Evolutionary conservation across 306 rosid genomes (phyloP), one percentile per base, ranked within the genome.

Genomic region (Sindora glabra): DNA sequence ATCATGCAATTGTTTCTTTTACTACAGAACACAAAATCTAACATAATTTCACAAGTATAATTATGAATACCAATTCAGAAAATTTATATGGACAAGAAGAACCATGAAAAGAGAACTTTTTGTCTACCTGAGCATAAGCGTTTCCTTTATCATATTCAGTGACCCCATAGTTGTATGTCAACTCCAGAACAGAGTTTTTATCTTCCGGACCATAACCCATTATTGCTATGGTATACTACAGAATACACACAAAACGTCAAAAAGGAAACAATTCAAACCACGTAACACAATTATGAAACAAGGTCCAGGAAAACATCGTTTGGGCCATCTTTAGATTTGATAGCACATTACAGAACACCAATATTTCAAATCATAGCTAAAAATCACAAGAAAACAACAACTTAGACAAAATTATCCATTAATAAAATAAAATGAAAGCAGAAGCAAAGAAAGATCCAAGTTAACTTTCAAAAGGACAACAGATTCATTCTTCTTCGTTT

Each of bases 171-270:
- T 94, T 89, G 83, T 77, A 94, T 54, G 97, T 84, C 84, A 94
- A 77, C 79, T 89, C 95, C 74, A 94, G 52, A 72, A 89, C 87
- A 62, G 84, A 61, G 49, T 4, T 84, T 77, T 84, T 86, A 60
- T 89, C 94, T 82, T 94, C 97, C 26, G 95, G 90, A 38, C 97
- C 97, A 64, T 82, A 94, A 56, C 99, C 99, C 48, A 94, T 44
- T 68, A 84, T 71, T 39, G 96, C 97, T 38, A 84, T 48, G 5
- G 94, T 82, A 56, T 75, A 77, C 96, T 92, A 29, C 56, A 55
- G 13, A 47, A 32, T 30, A 45, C 10, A 1, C 29, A 53, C 26
- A 13, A 32, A 46, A 64, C 36, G 19, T 39, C 32, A 42, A 4
- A 46, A 54, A 27, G 40, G 29, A 53, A 39, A 48, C 48, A 49